Evolutionary conservation across 139 green algal species (phyloP).

Genomic region (Raphidocelis subcapitata): DNA sequence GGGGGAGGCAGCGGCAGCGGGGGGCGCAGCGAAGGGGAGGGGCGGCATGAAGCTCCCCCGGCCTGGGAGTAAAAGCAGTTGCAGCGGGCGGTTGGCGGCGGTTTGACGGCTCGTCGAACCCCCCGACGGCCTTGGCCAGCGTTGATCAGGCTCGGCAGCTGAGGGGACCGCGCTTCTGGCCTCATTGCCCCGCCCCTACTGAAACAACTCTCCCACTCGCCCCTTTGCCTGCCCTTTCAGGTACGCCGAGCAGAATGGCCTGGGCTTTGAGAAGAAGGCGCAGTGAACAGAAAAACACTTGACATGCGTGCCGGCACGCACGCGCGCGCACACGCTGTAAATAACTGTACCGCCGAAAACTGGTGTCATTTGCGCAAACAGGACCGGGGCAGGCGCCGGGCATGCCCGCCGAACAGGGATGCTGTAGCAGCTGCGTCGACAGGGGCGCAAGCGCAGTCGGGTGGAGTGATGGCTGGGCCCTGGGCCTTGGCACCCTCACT

Average conservation of each 20-base stretch:
- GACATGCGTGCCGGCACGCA: too few species aligned
- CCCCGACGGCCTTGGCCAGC: not conserved
- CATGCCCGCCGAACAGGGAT: too few species aligned
- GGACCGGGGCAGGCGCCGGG: too few species aligned
- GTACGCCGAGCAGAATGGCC: slow-evolving; percentile 27
- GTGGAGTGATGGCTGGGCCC: too few species aligned
- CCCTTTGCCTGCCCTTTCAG: slow-evolving; percentile 4
- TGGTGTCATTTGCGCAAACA: too few species aligned
- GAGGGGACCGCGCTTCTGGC: not conserved
- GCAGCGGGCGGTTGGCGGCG: not conserved
- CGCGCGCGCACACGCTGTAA: too few species aligned
- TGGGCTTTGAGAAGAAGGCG: slow-evolving; percentile 38
- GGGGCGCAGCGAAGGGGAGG: not conserved
- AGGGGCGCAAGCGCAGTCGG: too few species aligned
- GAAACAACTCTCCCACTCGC: not conserved
- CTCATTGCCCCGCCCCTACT: not conserved
- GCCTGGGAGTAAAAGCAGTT: not conserved
- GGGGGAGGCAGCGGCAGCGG: not conserved
- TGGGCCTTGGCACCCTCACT: too few species aligned
- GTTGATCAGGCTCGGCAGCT: not conserved
- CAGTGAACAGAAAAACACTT: too few species aligned
- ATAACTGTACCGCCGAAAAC: too few species aligned
- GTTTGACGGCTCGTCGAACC: not conserved
- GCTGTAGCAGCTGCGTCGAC: too few species aligned
- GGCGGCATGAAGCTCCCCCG: too few species aligned